These are phyloP conservation scores for Alternaria gaisen DNA, from an alignment of 2,329 filamentous ascomycete species.

Conservation along the genomic window DNA sequence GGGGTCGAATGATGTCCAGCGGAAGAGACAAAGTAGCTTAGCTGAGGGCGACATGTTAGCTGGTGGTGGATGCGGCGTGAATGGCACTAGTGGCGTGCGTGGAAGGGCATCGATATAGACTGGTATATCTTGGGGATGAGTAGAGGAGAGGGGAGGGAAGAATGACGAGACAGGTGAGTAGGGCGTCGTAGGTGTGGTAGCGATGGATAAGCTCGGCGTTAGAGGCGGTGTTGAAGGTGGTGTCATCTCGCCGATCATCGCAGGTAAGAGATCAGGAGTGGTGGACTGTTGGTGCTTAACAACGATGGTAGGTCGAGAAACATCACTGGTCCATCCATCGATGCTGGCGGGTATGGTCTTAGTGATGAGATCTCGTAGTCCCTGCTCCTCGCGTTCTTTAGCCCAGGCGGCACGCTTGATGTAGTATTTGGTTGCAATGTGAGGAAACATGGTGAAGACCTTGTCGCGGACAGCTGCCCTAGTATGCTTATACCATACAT, in stretches of 20 bases:
- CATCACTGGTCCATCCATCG: slow-evolving; percentile 23
- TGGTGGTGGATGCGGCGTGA: slow-evolving; percentile 26
- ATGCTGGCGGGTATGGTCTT: slow-evolving; percentile 26
- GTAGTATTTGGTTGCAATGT: slow-evolving; percentile 27
- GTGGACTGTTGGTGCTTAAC: not conserved
- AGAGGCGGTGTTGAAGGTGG: not conserved
- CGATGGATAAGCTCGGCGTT: slow-evolving; percentile 1
- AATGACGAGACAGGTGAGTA: slow-evolving; percentile 2
- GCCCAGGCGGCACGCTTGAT: slow-evolving; percentile 25
- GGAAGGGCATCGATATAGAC: slow-evolving; percentile 21
- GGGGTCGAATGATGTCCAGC: slow-evolving; percentile 37
- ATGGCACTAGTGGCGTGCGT: slow-evolving; percentile 18
- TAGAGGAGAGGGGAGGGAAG: slow-evolving; percentile 19
- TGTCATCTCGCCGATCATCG: not conserved
- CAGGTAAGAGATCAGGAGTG: not conserved
- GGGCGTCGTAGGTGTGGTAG: slow-evolving; percentile 22
- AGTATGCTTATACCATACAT: slow-evolving; percentile 29
- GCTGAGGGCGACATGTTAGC: slow-evolving; percentile 30
- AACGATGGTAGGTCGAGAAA: slow-evolving; percentile 18
- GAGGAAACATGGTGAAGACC: slow-evolving; percentile 36
- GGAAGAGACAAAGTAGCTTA: slow-evolving; percentile 36
- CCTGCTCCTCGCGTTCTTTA: slow-evolving; percentile 30
- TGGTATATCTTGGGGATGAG: not conserved
- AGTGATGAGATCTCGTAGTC: slow-evolving; percentile 25
- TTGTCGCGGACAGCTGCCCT: slow-evolving; percentile 27